phyloP scores from a whole-genome alignment of 371 early-diverging fungal species.

The Circinella umbellata region DNA sequence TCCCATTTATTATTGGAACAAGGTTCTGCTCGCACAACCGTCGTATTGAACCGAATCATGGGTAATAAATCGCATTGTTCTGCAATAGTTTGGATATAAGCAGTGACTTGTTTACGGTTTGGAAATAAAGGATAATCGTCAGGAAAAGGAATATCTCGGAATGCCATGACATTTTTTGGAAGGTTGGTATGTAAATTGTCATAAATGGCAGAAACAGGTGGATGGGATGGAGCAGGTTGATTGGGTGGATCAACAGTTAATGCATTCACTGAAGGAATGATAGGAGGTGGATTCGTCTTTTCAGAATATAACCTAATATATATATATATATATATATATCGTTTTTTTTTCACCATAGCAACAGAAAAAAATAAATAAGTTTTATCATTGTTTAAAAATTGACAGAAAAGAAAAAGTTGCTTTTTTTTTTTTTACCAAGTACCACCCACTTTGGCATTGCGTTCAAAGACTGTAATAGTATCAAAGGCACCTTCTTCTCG shows the following conservation, averaged over 20 bases:
- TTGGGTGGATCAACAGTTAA: constrained; percentile 36
- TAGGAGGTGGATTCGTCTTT: constrained; percentile 27
- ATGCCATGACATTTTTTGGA: constrained; percentile 62
- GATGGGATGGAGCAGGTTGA: constrained; percentile 9
- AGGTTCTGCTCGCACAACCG: constrained; percentile 41
- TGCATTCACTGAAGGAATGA: constrained; percentile 42
- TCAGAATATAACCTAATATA: constrained; percentile 45
- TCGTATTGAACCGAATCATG: constrained; percentile 48
- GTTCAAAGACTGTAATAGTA: constrained; percentile 48
- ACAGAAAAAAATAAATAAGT: background rate
- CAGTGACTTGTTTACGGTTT: constrained; percentile 40
- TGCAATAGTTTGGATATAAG: constrained; percentile 52
- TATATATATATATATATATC: background rate
- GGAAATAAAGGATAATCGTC: constrained; percentile 46
- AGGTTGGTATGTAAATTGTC: constrained; percentile 64
- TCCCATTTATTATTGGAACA: constrained; percentile 25
- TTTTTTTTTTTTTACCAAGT: constrained; percentile 40
- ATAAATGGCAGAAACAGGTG: constrained; percentile 55
- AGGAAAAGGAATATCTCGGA: constrained; percentile 53
- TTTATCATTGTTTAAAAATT: background rate
- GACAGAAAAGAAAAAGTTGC: no score
- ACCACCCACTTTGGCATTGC: constrained; percentile 43
- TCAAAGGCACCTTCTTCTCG: constrained; percentile 40
- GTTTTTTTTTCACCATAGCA: background rate
- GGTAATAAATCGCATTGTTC: constrained; percentile 26